Percentiles rank a stretch among this genome's conserved stretches.
These are phyloP conservation scores for Trichosporon sp. DNA, from an alignment of 1,284 basidiomycete species.

Conservation along the genomic window DNA sequence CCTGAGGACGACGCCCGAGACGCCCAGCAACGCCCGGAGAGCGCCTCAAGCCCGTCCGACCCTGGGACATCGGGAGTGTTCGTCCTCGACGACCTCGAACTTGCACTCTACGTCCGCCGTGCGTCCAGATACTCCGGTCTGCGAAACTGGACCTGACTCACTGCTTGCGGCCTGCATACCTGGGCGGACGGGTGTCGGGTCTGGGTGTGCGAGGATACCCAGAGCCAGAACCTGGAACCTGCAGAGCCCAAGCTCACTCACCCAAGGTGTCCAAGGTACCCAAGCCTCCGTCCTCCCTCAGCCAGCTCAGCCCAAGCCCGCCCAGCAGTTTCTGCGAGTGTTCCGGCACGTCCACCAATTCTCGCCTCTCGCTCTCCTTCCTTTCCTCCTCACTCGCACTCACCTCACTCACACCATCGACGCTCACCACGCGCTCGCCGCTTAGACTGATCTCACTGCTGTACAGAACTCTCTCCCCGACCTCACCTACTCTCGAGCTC, in stretches of 20 bases:
- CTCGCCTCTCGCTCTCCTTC: neutral
- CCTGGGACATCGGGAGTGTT: neutral
- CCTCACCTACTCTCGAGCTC: neutral
- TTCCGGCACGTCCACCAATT: neutral
- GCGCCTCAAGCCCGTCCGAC: neutral
- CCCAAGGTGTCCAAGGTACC: neutral
- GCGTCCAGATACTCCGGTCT: neutral
- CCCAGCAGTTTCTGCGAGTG: constrained; percentile 11
- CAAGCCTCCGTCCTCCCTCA: neutral
- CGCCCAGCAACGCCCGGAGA: neutral
- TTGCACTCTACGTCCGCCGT: neutral
- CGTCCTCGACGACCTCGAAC: neutral
- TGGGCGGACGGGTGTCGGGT: neutral
- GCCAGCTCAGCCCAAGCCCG: neutral
- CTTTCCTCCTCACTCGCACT: neutral
- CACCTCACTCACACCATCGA: constrained; percentile 1
- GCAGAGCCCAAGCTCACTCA: neutral
- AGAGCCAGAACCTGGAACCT: too few species aligned
- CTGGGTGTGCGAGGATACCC: neutral
- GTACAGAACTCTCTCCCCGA: neutral
- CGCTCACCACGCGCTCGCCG: neutral
- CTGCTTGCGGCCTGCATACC: neutral
- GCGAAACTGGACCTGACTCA: neutral
- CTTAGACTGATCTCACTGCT: neutral
- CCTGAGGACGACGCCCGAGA: neutral